A percentile compares a stretch with the other conserved stretches of the same genome.
These are phyloP conservation scores for Globisporangium rhizosaccharum DNA, from an alignment of 352 stramenopile species.

Conservation along the genomic window DNA sequence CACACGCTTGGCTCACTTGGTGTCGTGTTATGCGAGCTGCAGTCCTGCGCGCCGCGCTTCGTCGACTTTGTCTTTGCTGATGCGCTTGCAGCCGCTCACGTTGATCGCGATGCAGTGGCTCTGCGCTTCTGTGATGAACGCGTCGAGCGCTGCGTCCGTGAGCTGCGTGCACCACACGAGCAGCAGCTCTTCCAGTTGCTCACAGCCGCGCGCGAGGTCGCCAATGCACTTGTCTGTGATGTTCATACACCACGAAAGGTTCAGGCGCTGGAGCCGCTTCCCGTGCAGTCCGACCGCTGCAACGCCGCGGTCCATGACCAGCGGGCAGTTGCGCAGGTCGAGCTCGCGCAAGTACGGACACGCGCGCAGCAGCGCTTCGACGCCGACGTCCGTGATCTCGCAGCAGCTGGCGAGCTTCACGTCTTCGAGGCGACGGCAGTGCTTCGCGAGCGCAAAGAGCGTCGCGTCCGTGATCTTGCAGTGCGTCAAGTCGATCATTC, in stretches of 20 bases:
- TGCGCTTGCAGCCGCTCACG: conserved; percentile 67
- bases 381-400: conserved; percentile 71
- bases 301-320: conserved; percentile 74
- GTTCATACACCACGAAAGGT: conserved; percentile 87
- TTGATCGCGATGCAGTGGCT: conserved; percentile 32
- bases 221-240: conserved; percentile 83
- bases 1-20: not conserved
- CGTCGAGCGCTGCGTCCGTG: conserved; percentile 58
- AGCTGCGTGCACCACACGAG: conserved; percentile 85
- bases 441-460: conserved; percentile 52
- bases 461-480: conserved; percentile 64
- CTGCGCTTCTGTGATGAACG: conserved; percentile 27
- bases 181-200: conserved; percentile 53
- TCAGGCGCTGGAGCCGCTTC: conserved; percentile 55
- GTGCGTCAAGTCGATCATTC: conserved; percentile 66
- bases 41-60: conserved; percentile 28
- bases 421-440: conserved; percentile 60
- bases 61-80: conserved; percentile 31
- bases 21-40: conserved; percentile 18
- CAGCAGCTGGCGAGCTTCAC: conserved; percentile 72
- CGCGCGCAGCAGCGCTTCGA: conserved; percentile 51
- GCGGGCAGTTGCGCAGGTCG: conserved; percentile 74
- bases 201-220: conserved; percentile 57
- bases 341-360: conserved; percentile 51
- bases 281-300: conserved; percentile 42